A percentile compares a stretch with the other conserved stretches of the same genome.
These are phyloP conservation scores for Pseudisothecium myosuroides DNA, from an alignment of 225 moss, liverwort and hornwort species.

Conservation along the genomic window DNA sequence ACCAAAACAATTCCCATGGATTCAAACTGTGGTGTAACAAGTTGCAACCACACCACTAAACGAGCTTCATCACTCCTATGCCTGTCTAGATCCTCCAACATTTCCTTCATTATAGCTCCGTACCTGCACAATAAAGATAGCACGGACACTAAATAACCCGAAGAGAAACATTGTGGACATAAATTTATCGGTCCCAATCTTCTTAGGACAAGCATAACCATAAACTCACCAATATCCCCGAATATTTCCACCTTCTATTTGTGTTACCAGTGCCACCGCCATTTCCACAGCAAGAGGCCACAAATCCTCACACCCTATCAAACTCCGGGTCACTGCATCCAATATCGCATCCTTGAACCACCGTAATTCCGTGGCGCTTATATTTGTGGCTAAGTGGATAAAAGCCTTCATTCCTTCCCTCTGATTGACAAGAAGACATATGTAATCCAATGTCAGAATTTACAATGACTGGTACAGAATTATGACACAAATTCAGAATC, in stretches of 20 bases:
- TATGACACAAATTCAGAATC: not conserved
- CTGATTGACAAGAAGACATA: conserved; percentile 17
- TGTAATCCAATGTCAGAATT: not conserved
- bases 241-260: conserved; percentile 61
- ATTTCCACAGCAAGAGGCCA: conserved; percentile 85
- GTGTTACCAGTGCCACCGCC: conserved; percentile 65
- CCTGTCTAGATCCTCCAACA: conserved; percentile 76
- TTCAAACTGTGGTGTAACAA: conserved; percentile 57
- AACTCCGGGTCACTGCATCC: conserved; percentile 66
- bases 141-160: not conserved
- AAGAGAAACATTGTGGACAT: not conserved
- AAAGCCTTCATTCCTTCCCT: conserved; percentile 72
- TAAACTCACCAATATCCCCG: conserved; percentile 67
- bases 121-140: conserved; percentile 38
- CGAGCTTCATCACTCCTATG: conserved; percentile 49
- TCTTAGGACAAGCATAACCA: not conserved
- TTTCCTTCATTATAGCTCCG: conserved; percentile 60
- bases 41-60: conserved; percentile 61
- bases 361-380: conserved; percentile 51
- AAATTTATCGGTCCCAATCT: not conserved
- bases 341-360: conserved; percentile 72
- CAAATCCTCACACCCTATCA: conserved; percentile 66
- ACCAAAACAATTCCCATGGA: conserved; percentile 84
- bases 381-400: conserved; percentile 56
- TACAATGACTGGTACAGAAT: not conserved